Base-by-base conservation (phyloP, 2,329 filamentous ascomycete species). In the Rutstroemia sp. region DNA sequence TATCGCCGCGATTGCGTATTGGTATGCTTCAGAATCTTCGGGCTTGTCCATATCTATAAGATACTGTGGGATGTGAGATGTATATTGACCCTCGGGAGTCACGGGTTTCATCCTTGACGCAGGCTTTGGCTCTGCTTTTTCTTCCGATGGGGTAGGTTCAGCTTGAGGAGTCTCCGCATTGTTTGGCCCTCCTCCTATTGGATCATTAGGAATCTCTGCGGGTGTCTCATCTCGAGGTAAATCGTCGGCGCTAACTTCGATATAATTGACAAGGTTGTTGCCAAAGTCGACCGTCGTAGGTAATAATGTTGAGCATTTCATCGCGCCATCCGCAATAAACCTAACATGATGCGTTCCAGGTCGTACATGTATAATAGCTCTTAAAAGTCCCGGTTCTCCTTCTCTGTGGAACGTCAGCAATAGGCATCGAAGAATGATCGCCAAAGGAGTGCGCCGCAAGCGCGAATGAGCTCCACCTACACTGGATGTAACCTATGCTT, bases 211-310 rank as follows among this genome's bases (percentile, higher is more conserved):
- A 34, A 57, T 25, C 17, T 58, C 59, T 53, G 60, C 60, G 23
- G 58, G 44, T 27, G 56, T 57, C 17, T 54, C 55, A 48, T 71
- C 66, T 25, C 70, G 68, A 10, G 77, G 76, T 30, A 85, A 73
- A 67, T 92, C 87, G 56, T 91, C 86, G 38, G 89, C 83, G 65
- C 81, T 89, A 60, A 97, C 88, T 75, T 99, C 94, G 68, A 99
- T 89, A 70, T 97, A 99, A 73, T 99, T 99, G 73, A 99, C 92
- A 17, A 99, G 78, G 69, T 96, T 95, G 74, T 97, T 97, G 62
- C 91, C 95, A 71, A 95, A 96, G 71, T 99, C 94, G 57, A 99
- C 94, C 1, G 94, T 95, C 0, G 94, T 97, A 14, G 94, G 92
- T 55, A 96, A 78, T 61, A 88, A 83, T 58, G 88, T 84, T 16